Evolutionary conservation across 2,329 filamentous ascomycete genomes (phyloP), one percentile per base, ranked within the genome.

Genomic region (Eutypella sp.): DNA sequence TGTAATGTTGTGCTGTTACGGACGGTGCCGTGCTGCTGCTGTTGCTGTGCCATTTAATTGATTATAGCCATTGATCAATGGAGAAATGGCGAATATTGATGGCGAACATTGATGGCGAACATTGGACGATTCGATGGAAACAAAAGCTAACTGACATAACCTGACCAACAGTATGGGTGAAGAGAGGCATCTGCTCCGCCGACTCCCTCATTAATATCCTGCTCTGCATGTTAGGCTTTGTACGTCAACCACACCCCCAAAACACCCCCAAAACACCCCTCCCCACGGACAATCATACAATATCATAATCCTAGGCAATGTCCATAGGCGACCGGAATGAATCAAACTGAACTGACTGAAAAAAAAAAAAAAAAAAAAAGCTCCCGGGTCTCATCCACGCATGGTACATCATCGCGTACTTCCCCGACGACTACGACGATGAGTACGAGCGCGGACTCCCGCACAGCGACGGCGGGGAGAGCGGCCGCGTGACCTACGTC

Each of bases 321-420:
- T n/a, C n/a, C n/a, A n/a, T n/a, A n/a, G n/a, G n/a, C n/a, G n/a
- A n/a, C n/a, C n/a, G n/a, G n/a, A n/a, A n/a, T n/a, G n/a, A n/a
- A n/a, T n/a, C n/a, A n/a, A n/a, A n/a, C n/a, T n/a, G n/a, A n/a
- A n/a, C n/a, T n/a, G n/a, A n/a, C n/a, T n/a, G n/a, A n/a, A n/a
- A n/a, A n/a, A n/a, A n/a, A n/a, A n/a, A n/a, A n/a, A n/a, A n/a
- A n/a, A n/a, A n/a, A n/a, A n/a, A n/a, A n/a, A n/a, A n/a, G 72
- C 68, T 97, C 49, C 92, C 92, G 18, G 92, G 92, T 50, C 85
- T 97, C 41, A 73, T 99, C 2, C 93, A 99, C 72, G 82, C 91
- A 52, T 97, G 93, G 92, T 99, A 97, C 77, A 95, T 97, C 68
- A 96, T 99, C 69, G 81, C 88, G 60, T 86, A 88, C 63, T 88